Evolutionary conservation across 2,329 filamentous ascomycete species (phyloP).

Genomic region (Phoma sp.): DNA sequence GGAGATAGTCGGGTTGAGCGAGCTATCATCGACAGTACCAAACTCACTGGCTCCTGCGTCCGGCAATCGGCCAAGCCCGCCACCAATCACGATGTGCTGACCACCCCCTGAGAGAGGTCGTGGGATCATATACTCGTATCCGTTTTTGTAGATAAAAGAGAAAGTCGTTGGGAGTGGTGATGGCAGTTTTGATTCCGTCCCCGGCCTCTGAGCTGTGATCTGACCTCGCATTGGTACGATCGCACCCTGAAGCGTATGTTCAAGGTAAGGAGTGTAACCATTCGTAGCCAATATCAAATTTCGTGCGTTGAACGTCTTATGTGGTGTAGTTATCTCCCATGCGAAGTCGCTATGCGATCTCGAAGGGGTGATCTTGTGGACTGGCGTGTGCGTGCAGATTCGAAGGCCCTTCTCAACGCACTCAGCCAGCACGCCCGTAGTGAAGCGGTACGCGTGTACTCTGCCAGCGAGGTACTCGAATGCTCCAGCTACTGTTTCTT

Average conservation of each 20-base stretch:
- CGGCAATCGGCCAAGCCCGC: conserved; percentile 56
- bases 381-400: conserved; percentile 39
- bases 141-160: conserved; percentile 65
- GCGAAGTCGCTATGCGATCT: neutral
- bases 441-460: conserved; percentile 43
- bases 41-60: conserved; percentile 57
- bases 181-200: conserved; percentile 47
- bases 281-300: conserved; percentile 45
- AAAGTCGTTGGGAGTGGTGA: conserved; percentile 59
- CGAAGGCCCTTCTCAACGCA: conserved; percentile 38
- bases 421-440: conserved; percentile 31
- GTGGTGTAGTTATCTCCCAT: conserved; percentile 31
- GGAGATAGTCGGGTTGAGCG: conserved; percentile 59
- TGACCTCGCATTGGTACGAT: conserved; percentile 52
- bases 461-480: conserved; percentile 44
- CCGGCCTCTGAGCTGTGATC: conserved; percentile 47
- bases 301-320: conserved; percentile 22
- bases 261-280: conserved; percentile 42
- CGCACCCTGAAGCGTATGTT: conserved; percentile 44
- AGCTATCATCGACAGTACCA: conserved; percentile 64
- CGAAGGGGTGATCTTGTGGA: conserved; percentile 22
- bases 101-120: conserved; percentile 49
- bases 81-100: conserved; percentile 68
- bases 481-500: conserved; percentile 34
- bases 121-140: conserved; percentile 73